These are phyloP conservation scores for Penicillium canariense DNA, from an alignment of 495 filamentous ascomycete genomes.

Conservation along the genomic window DNA sequence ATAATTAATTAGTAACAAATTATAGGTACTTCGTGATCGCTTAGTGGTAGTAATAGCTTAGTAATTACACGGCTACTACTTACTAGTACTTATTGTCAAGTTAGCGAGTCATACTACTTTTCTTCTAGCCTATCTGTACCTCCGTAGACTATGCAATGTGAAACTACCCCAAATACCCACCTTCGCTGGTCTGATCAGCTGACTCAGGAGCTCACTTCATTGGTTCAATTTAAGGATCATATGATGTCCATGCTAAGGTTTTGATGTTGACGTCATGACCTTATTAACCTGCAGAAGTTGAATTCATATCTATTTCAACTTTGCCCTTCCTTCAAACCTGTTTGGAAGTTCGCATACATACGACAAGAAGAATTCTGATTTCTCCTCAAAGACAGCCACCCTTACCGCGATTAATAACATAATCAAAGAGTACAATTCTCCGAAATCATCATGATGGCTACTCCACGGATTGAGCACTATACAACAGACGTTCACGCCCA, in stretches of 20 bases:
- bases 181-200: not conserved
- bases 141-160: not conserved
- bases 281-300: not conserved
- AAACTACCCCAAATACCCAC: not conserved
- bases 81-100: no score
- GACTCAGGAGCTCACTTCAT: not conserved
- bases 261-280: not conserved
- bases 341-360: not conserved
- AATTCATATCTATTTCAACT: not conserved
- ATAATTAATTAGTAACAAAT: no score
- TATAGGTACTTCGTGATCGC: no score
- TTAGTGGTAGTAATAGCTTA: no score
- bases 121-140: not conserved
- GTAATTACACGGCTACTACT: no score
- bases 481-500: slow-evolving; percentile 1
- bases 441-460: not conserved
- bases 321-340: not conserved
- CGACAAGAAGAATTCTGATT: not conserved
- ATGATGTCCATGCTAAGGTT: not conserved
- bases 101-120: no score
- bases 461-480: not conserved
- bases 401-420: not conserved
- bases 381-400: not conserved
- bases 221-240: not conserved
- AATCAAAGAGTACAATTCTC: not conserved